A percentile compares a stretch with the other conserved stretches of the same genome.
These are phyloP conservation scores for Plasmodium blacklocki DNA, from an alignment of 169 alveolate genomes.

Conservation along the genomic window DNA sequence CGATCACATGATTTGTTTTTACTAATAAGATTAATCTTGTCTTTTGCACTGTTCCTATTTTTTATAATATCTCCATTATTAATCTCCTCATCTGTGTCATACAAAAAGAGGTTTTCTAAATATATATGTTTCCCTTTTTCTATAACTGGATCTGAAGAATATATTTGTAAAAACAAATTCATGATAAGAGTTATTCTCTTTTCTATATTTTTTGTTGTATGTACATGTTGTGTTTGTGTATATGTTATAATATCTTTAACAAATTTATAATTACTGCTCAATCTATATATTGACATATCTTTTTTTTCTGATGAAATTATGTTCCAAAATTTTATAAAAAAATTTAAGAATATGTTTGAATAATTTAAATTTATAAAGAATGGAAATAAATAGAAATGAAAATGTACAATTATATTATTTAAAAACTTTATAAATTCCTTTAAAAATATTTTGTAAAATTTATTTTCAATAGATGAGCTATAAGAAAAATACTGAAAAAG, in stretches of 20 bases:
- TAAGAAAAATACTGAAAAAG: slow-evolving; percentile 34
- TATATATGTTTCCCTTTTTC: slow-evolving; percentile 31
- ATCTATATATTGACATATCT: slow-evolving; percentile 6
- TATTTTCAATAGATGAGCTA: slow-evolving; percentile 24
- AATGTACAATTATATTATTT: slow-evolving; percentile 52
- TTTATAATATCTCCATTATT: neutral
- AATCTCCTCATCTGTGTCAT: slow-evolving; percentile 6
- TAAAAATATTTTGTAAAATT: slow-evolving; percentile 33
- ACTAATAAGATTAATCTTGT: slow-evolving; percentile 4
- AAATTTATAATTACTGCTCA: neutral
- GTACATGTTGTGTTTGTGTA: neutral
- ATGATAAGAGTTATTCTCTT: neutral
- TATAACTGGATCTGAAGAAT: slow-evolving; percentile 1
- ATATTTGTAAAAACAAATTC: slow-evolving; percentile 33
- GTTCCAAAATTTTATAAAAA: slow-evolving; percentile 29
- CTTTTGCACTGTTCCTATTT: neutral
- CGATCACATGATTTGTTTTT: slow-evolving; percentile 29
- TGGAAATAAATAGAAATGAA: slow-evolving; percentile 68
- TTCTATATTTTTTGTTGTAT: neutral
- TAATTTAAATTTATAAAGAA: slow-evolving; percentile 68
- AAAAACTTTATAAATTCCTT: slow-evolving; percentile 44
- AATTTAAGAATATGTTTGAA: slow-evolving; percentile 27
- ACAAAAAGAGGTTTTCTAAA: slow-evolving; percentile 29
- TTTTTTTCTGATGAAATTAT: neutral
- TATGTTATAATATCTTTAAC: slow-evolving; percentile 22